Evolutionary conservation across 2,329 filamentous ascomycete species (phyloP).

Genomic region (Colletotrichum eleusines): DNA sequence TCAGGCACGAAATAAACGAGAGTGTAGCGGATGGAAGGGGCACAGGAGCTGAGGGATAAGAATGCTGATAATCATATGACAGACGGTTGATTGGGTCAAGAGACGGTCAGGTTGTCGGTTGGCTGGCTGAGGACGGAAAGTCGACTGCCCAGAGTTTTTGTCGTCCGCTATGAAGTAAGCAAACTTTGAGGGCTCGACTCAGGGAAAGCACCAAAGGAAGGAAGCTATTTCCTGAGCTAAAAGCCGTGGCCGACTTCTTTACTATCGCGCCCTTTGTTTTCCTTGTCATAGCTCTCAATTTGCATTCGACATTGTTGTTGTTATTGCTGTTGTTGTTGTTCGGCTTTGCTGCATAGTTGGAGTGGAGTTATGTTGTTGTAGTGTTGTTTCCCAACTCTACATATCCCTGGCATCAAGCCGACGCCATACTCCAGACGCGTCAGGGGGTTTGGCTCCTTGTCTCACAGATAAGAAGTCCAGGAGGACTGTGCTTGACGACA

Average conservation of each 20-base stretch:
- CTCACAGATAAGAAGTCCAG: not conserved
- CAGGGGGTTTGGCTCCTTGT: not conserved
- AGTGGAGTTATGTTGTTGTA: conserved; percentile 9
- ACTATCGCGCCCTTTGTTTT: not conserved
- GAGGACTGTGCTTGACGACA: not conserved
- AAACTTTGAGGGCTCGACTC: conserved; percentile 20
- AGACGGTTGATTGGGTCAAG: not conserved
- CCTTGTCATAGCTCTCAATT: not conserved
- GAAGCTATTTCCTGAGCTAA: conserved; percentile 2
- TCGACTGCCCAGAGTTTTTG: not conserved
- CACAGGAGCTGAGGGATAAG: not conserved
- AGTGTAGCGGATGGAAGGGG: not conserved
- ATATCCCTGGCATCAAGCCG: conserved; percentile 31
- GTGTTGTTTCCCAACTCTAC: conserved; percentile 18
- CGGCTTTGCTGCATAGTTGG: not conserved
- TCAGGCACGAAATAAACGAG: not conserved
- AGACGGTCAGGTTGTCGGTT: not conserved
- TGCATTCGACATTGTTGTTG: not conserved
- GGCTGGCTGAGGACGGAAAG: not conserved
- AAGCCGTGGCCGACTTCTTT: not conserved
- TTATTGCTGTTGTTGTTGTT: not conserved
- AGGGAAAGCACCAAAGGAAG: conserved; percentile 4
- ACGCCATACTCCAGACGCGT: conserved; percentile 8
- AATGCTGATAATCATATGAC: conserved; percentile 2
- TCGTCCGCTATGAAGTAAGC: not conserved